These are phyloP conservation scores for Sordariomycetes sp. DNA, from an alignment of 2,329 filamentous ascomycete genomes.

Conservation along the genomic window DNA sequence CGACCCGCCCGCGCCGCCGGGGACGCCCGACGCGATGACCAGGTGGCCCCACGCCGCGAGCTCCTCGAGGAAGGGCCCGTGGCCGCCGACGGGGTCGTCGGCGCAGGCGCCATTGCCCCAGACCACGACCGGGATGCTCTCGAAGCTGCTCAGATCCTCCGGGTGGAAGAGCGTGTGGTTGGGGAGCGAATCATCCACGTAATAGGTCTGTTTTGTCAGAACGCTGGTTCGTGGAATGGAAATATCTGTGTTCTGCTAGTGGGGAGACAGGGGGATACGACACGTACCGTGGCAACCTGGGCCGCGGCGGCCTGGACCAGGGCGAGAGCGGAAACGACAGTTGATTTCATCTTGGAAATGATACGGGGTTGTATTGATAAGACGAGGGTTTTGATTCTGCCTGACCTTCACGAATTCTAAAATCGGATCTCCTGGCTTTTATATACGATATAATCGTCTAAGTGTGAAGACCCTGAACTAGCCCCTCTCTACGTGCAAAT, in stretches of 20 bases:
- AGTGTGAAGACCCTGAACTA: too few relatives aligned
- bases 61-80: slow-evolving; percentile 11
- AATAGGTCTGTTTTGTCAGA: not conserved
- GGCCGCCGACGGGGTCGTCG: slow-evolving; percentile 9
- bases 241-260: not conserved
- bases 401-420: too few relatives aligned
- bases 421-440: too few relatives aligned
- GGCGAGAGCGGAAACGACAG: not conserved
- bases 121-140: slow-evolving; percentile 15
- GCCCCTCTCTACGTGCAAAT: too few relatives aligned
- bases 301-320: not conserved
- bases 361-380: too few relatives aligned
- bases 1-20: slow-evolving; percentile 9
- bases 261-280: too few relatives aligned
- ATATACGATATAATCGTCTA: too few relatives aligned
- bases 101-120: slow-evolving; percentile 19
- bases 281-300: not conserved
- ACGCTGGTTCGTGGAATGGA: not conserved
- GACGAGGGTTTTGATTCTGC: too few relatives aligned
- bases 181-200: not conserved
- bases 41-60: slow-evolving; percentile 15
- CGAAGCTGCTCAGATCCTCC: slow-evolving; percentile 4
- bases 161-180: slow-evolving; percentile 15
- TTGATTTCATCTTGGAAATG: too few relatives aligned
- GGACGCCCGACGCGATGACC: slow-evolving; percentile 13